Percentiles rank a stretch among this genome's conserved stretches.
Conservation (phyloP, 176 grass and related monocot species). For the Thinopyrum elongatum region DNA sequence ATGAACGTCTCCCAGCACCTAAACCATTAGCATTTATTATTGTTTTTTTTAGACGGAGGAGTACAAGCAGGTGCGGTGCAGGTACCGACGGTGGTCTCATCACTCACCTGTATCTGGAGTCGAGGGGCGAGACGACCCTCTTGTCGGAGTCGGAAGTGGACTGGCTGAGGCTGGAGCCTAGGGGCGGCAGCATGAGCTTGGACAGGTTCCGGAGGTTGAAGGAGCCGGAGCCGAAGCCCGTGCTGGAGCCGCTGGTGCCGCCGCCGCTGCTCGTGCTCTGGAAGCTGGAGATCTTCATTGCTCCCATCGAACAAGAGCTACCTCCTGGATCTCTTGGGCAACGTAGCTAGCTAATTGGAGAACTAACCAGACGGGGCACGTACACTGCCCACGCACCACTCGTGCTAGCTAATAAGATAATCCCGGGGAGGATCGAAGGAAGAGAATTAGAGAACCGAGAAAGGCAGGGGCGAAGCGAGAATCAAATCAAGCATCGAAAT, state of each 20-base stretch:
- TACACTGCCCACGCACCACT: neutral
- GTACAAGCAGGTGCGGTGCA: neutral
- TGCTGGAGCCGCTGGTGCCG: neutral
- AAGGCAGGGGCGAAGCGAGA: neutral
- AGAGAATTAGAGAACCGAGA: neutral
- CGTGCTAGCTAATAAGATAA: neutral
- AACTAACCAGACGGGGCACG: neutral
- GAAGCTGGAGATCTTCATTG: conserved; percentile 41
- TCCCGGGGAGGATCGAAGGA: neutral
- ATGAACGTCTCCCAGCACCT: conserved; percentile 98
- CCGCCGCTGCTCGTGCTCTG: conserved; percentile 12
- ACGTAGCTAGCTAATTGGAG: neutral
- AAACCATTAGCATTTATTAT: neutral
- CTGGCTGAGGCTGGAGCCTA: conserved; percentile 52
- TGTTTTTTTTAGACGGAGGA: neutral
- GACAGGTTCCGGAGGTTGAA: conserved; percentile 77
- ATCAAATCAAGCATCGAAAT: conserved; percentile 40
- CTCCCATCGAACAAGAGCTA: neutral
- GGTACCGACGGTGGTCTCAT: neutral
- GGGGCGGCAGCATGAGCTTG: conserved; percentile 81
- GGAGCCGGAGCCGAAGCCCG: conserved; percentile 15
- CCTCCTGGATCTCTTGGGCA: too few relatives aligned
- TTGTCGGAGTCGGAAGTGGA: conserved; percentile 20
- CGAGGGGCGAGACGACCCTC: conserved; percentile 69
- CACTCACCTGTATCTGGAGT: conserved; percentile 80